Evolutionary conservation across 2,329 filamentous ascomycete genomes (phyloP), one percentile per base, ranked within the genome.

Genomic region (Claviceps fusiformis): DNA sequence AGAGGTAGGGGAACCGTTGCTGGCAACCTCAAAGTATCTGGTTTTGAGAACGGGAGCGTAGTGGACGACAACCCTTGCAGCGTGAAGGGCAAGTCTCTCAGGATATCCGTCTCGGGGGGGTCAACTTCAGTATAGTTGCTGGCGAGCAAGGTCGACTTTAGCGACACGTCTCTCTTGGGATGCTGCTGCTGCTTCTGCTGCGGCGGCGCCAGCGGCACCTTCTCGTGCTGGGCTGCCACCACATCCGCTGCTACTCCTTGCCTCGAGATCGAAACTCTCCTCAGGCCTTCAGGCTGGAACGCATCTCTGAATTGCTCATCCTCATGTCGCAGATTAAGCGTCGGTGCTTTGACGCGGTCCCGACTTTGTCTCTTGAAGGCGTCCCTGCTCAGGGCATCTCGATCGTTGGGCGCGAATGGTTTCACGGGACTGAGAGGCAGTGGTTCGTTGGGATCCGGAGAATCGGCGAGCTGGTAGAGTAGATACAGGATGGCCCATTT

Each of bases 401-500:
- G 61, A 54, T 70, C 70, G 58, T 71, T 68, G 45, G 67, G 63
- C 50, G 67, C 69, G 53, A 64, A 70, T 49, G 64, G 72, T 63
- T 66, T 73, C 60, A 68, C 65, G 9, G 71, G 73, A 55, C 67
- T 75, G 41, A 75, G 61, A n/a, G 74, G 73, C 11, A 73, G 67
- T 47, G 75, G 78, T 54, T 79, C 75, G 61, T 70, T 73, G 2
- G 79, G 78, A 57, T 81, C 75, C 39, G 78, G 76, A 3, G 80
- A 82, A 64, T 91, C 87, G 58, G 88, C 83, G 50, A 96, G 79
- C 63, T 89, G 84, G 67, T 93, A 87, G 46, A 98, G 80, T 46
- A 98, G 82, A 67, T 95, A 95, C 24, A 98, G 77, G 60, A 98
- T 96, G 3, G 87, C 89, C 90, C 91, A 97, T 78, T 98, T 98